Percentiles rank a stretch among this genome's conserved stretches.
These are phyloP conservation scores for Fusarium devonianum DNA, from an alignment of 2,329 filamentous ascomycete genomes.

Conservation along the genomic window DNA sequence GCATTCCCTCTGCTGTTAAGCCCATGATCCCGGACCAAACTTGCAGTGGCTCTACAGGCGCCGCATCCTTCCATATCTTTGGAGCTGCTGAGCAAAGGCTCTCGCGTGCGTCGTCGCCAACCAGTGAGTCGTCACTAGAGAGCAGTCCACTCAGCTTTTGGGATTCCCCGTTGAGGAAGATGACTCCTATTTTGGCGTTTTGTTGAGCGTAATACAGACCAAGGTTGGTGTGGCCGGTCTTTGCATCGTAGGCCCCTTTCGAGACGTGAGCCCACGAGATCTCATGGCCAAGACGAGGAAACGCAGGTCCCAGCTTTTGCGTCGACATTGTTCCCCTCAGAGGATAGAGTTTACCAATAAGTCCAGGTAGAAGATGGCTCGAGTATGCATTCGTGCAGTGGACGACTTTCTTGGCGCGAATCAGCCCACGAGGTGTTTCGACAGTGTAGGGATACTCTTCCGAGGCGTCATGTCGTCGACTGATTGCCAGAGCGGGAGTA, in stretches of 20 bases:
- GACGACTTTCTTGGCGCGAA: conserved; percentile 57
- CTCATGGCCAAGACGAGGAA: conserved; percentile 38
- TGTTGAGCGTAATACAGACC: conserved; percentile 40
- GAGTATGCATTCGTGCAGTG: conserved; percentile 64
- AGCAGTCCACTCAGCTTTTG: conserved; percentile 50
- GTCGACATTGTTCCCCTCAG: conserved; percentile 57
- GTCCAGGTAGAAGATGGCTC: conserved; percentile 56
- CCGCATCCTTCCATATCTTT: conserved; percentile 40
- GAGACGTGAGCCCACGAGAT: conserved; percentile 58
- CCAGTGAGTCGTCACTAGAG: conserved; percentile 51
- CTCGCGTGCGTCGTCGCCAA: conserved; percentile 45
- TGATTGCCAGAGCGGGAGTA: conserved; percentile 43
- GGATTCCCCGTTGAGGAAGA: conserved; percentile 62
- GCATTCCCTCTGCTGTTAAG: conserved; percentile 54
- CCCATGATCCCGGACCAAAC: conserved; percentile 60
- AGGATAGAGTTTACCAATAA: conserved; percentile 53
- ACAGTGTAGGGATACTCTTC: conserved; percentile 48
- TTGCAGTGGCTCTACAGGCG: conserved; percentile 35
- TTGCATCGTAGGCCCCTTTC: conserved; percentile 54
- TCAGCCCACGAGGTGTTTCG: conserved; percentile 53
- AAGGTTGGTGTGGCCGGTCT: conserved; percentile 50
- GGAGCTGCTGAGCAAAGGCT: conserved; percentile 49
- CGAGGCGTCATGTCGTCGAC: conserved; percentile 25
- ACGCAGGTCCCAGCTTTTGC: conserved; percentile 48
- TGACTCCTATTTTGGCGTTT: conserved; percentile 46